phyloP scores from a whole-genome alignment of 306 rosid species.

The Oxytropis ochrocephala region DNA sequence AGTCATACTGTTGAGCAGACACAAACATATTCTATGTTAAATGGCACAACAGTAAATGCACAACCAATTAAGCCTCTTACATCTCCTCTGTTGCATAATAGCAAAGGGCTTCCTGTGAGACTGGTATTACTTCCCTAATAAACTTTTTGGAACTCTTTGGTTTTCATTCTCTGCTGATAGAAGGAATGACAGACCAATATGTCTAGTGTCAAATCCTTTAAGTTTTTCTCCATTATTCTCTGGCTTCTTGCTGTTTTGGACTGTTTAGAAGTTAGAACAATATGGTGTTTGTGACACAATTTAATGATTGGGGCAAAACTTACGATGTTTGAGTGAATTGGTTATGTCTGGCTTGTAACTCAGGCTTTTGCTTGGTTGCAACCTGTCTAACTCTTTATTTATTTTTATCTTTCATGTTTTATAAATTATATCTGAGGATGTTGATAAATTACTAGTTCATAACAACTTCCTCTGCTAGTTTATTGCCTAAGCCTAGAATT shows the following conservation, averaged over 20 bases:
- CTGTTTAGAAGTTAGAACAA: background rate
- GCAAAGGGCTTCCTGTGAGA: constrained; percentile 96
- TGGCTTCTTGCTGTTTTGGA: constrained; percentile 7
- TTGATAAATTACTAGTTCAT: background rate
- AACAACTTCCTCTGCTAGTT: background rate
- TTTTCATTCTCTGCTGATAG: constrained; percentile 7
- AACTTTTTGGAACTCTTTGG: background rate
- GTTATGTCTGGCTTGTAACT: constrained; percentile 10
- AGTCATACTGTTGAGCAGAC: constrained; percentile 37
- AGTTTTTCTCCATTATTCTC: too few species aligned
- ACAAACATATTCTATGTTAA: constrained; percentile 24
- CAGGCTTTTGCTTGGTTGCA: background rate
- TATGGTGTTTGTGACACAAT: background rate
- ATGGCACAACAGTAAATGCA: constrained; percentile 37
- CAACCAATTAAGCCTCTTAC: constrained; percentile 30
- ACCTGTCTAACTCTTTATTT: background rate
- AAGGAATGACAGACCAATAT: background rate
- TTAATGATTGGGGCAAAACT: background rate
- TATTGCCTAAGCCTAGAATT: background rate
- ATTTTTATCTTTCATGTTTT: constrained; percentile 1
- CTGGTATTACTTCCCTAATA: constrained; percentile 43
- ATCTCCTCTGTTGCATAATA: constrained; percentile 55
- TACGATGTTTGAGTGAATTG: background rate
- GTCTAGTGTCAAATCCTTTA: background rate
- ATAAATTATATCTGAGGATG: background rate